A percentile compares a stretch with the other conserved stretches of the same genome.
Conservation (phyloP, 2,329 filamentous ascomycete species). For the Clarireedia sp. region DNA sequence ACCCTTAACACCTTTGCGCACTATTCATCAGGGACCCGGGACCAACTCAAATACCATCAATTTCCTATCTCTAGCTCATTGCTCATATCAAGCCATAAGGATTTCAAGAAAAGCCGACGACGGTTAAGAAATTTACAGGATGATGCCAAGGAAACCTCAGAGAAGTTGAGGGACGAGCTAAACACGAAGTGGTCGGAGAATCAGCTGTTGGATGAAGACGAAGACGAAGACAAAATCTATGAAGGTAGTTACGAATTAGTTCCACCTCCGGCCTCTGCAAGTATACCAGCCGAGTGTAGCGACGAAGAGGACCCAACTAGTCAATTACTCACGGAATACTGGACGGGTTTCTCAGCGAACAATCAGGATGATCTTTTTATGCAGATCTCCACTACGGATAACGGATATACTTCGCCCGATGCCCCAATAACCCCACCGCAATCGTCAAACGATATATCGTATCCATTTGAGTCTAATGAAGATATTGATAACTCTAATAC, state of each 20-base stretch:
- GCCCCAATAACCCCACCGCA: no score
- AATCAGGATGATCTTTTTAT: no score
- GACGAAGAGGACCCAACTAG: conserved; percentile 8
- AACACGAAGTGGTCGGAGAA: conserved; percentile 10
- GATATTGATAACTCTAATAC: no score
- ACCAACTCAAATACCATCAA: conserved; percentile 1
- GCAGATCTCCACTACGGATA: no score
- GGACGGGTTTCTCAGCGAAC: no score
- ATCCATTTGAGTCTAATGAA: no score
- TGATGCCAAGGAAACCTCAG: background rate
- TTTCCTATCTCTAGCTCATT: background rate
- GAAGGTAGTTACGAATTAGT: background rate
- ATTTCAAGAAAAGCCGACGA: background rate
- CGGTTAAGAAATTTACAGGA: background rate
- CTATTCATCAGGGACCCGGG: background rate
- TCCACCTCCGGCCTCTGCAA: background rate
- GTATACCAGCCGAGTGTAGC: background rate
- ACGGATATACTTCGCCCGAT: no score
- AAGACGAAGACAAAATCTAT: background rate
- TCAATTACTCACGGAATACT: background rate
- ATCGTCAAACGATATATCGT: no score
- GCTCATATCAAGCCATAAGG: background rate
- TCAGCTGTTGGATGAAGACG: background rate
- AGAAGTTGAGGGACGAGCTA: conserved; percentile 9
- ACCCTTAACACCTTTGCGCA: background rate